Base-by-base conservation (phyloP, 139 green algal species). In the Parachlorella kessleri region DNA sequence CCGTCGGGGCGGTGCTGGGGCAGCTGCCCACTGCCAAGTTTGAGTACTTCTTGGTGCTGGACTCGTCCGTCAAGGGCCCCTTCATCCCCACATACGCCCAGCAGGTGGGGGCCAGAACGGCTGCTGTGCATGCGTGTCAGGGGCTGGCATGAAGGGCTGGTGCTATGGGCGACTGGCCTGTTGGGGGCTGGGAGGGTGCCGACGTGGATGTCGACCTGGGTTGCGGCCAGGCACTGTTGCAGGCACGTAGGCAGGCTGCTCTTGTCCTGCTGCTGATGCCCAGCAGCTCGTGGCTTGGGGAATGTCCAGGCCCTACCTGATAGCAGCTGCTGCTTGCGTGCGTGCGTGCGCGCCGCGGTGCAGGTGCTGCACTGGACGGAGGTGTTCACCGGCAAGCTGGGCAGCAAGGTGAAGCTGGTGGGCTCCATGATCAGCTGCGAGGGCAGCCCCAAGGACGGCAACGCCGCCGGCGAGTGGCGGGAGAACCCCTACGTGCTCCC, bases 61-160 rank as follows among this genome's bases (percentile, higher is more conserved):
- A 86, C 28, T 84, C 75, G 6, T 72, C 66, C 4, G 85, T 80
- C 0, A 33, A 85, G 39, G 87, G 87, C 3, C 87, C 87, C 3
- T 91, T 86, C 76, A 48, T 91, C 54, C 87, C 87, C 14, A 38
- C 72, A 1, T 91, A 91, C 42, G 76, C 76, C 10, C 48, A 41
- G 42, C 42, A 81, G 66, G 75, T 68, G 42, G 3, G 42, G 14
- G 18, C 18, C 21, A 42, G 14, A 42, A 9, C 24, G 30, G 35
- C n/a, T n/a, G n/a, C n/a, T n/a, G n/a, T n/a, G n/a, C n/a, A n/a
- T n/a, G n/a, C n/a, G n/a, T n/a, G n/a, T n/a, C n/a, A n/a, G n/a
- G n/a, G n/a, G n/a, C n/a, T n/a, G n/a, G n/a, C n/a, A n/a, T n/a
- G n/a, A n/a, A n/a, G n/a, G n/a, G n/a, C n/a, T n/a, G n/a, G n/a